Base-by-base conservation (phyloP, 768 basidiomycete genomes). In the Naematelia encephala region DNA sequence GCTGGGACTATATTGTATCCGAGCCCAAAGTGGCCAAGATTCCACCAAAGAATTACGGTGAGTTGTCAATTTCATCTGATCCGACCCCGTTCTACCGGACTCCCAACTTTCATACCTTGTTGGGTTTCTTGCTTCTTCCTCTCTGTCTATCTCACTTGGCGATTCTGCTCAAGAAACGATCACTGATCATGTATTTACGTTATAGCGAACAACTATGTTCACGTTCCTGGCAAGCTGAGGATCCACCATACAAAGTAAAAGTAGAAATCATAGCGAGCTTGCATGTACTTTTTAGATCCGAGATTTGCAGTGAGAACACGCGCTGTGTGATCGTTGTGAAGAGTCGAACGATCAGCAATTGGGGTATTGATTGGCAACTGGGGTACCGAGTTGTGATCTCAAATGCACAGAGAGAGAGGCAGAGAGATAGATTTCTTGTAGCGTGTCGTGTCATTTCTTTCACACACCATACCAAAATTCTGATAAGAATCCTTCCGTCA, bases 1-100 rank as follows among this genome's bases (percentile, higher is more conserved):
- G 91, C 42, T 96, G 92, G 93, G 87, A 91, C 72, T 94, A 91
- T 79, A 88, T 87, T 73, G 82, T 97, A 84, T 90, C 81, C 59
- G 87, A 83, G 51, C 72, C 68, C 22, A 67, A 68, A 48, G 68
- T 62, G 53, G 59, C 73, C 22, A 76, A 76, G 68, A 76, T 78
- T 59, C 73, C 69, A 12, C 64, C 78, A 26, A 79, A 79, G 71
- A 69, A 64, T 44, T 79, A 79, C 64, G 76, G 76, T 68, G 51
- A 66, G 76, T 74, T 39, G 46, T 14, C 21, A 30, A 21, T 25
- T 47, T 51, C 45, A 23, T 29, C 16, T 16, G 34, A 8, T 16
- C 16, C 34, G 34, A 16, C 34, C 34, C 8, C 52, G n/a, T 50
- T 0, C 50, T 57, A 22, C 25, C 46, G 42, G 43, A 12, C 61